Conservation (phyloP, 2,329 filamentous ascomycete genomes). For the Akanthomyces muscarius region DNA sequence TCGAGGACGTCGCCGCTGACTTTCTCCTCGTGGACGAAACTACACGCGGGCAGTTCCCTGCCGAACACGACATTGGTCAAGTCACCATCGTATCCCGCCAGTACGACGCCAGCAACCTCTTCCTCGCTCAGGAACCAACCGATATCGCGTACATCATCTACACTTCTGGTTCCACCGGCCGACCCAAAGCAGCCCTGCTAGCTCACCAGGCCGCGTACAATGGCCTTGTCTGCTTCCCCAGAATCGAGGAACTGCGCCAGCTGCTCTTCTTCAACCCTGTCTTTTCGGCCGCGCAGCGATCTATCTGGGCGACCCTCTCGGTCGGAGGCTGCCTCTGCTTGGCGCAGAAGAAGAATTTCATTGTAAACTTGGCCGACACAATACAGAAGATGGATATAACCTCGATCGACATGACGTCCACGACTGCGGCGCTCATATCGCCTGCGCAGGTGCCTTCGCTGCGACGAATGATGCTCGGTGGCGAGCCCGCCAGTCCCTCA, state of each 20-base stretch:
- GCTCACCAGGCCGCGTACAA: background rate
- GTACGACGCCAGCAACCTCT: background rate
- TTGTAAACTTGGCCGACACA: background rate
- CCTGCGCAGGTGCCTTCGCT: conserved; percentile 13
- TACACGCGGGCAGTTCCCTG: background rate
- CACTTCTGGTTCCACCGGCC: background rate
- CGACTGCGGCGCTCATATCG: conserved; percentile 17
- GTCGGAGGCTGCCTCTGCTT: background rate
- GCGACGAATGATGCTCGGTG: conserved; percentile 9
- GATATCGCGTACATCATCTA: background rate
- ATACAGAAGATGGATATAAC: conserved; percentile 20
- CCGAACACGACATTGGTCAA: background rate
- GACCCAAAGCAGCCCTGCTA: background rate
- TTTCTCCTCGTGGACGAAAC: background rate
- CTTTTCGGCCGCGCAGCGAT: background rate
- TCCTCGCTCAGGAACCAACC: background rate
- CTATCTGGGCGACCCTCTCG: background rate
- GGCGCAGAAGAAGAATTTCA: background rate
- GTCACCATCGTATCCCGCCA: background rate
- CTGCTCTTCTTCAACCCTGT: background rate
- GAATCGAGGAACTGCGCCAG: background rate
- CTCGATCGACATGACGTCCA: conserved; percentile 23
- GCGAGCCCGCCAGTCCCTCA: background rate
- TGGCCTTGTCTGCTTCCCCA: background rate
- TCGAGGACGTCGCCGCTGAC: background rate